phyloP scores from a whole-genome alignment of 1,284 basidiomycete genomes.

The Fistulinella cinereoalba region DNA sequence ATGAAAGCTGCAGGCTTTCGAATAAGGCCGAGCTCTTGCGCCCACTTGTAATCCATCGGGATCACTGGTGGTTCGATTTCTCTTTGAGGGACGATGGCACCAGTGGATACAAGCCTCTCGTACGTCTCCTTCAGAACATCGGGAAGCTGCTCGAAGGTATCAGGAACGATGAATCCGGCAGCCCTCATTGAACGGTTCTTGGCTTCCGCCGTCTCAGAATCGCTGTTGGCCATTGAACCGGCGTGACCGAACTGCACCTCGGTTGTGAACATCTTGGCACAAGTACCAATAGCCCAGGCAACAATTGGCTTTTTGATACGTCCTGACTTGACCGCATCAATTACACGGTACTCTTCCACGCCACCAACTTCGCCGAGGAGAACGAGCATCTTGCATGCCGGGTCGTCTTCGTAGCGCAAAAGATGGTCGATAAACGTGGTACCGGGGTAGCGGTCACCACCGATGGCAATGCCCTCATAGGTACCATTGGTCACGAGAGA shows the following conservation, averaged over 20 bases:
- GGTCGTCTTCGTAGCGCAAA: constrained; percentile 95
- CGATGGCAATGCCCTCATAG: constrained; percentile 99
- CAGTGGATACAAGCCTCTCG: constrained; percentile 73
- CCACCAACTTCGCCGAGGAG: constrained; percentile 98
- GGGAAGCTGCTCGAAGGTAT: constrained; percentile 97
- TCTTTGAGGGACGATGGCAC: constrained; percentile 67
- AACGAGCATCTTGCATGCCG: constrained; percentile 98
- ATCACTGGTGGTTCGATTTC: constrained; percentile 94
- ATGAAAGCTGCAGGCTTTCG: constrained; percentile 99
- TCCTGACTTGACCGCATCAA: constrained; percentile 94
- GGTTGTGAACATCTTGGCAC: constrained; percentile 99
- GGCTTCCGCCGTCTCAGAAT: constrained; percentile 94
- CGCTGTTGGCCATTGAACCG: constrained; percentile 97
- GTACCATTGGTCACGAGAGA: constrained; percentile 97
- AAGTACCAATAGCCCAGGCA: constrained; percentile 99
- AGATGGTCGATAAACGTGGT: constrained; percentile 99
- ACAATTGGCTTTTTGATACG: constrained; percentile 98
- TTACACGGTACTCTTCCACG: constrained; percentile 98
- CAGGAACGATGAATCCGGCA: constrained; percentile 95
- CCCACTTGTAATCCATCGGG: constrained; percentile 99
- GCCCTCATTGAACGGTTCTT: constrained; percentile 96
- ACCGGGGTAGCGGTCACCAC: constrained; percentile 98
- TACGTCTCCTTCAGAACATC: constrained; percentile 83
- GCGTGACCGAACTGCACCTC: constrained; percentile 99
- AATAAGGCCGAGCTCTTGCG: constrained; percentile 96